Conservation (phyloP, 208 protist species). For the Trypanosoma caninum region DNA sequence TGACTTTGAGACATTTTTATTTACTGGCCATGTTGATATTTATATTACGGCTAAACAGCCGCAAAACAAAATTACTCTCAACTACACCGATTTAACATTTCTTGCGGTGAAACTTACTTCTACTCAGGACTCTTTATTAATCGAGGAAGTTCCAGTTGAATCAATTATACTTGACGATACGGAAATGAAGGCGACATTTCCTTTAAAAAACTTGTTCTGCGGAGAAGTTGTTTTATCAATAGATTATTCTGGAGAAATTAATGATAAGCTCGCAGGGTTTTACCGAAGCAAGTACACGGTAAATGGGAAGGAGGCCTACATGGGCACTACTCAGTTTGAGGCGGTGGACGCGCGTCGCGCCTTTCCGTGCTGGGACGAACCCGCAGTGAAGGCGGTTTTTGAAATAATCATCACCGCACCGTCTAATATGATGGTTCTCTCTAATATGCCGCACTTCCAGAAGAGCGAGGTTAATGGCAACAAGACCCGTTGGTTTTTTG, state of each 20-base stretch:
- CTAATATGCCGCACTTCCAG: slow-evolving; percentile 80
- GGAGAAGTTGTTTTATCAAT: slow-evolving; percentile 57
- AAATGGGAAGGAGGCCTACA: slow-evolving; percentile 51
- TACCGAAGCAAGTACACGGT: slow-evolving; percentile 91
- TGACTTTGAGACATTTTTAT: slow-evolving; percentile 65
- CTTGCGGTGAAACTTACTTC: slow-evolving; percentile 28
- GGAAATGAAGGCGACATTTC: slow-evolving; percentile 36
- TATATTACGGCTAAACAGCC: slow-evolving; percentile 24
- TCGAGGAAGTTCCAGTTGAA: slow-evolving; percentile 15
- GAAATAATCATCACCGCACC: slow-evolving; percentile 82
- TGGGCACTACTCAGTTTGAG: slow-evolving; percentile 93
- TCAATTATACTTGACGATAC: slow-evolving; percentile 30
- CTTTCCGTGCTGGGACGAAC: slow-evolving; percentile 96
- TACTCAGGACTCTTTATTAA: not conserved
- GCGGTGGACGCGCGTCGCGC: slow-evolving; percentile 88
- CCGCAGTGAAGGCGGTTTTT: slow-evolving; percentile 93
- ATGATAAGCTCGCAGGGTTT: slow-evolving; percentile 91
- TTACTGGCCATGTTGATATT: slow-evolving; percentile 57
- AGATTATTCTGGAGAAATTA: slow-evolving; percentile 85
- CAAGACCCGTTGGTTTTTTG: slow-evolving; percentile 57
- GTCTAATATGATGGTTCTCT: slow-evolving; percentile 60
- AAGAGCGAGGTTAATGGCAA: slow-evolving; percentile 17
- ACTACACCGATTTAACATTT: slow-evolving; percentile 58
- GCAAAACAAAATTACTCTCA: slow-evolving; percentile 53
- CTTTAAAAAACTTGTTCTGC: slow-evolving; percentile 21